Percentiles rank a stretch among this genome's conserved stretches.
Evolutionary conservation across 2,329 filamentous ascomycete species (phyloP).

Genomic region (Stagonosporopsis chrysanthemi): DNA sequence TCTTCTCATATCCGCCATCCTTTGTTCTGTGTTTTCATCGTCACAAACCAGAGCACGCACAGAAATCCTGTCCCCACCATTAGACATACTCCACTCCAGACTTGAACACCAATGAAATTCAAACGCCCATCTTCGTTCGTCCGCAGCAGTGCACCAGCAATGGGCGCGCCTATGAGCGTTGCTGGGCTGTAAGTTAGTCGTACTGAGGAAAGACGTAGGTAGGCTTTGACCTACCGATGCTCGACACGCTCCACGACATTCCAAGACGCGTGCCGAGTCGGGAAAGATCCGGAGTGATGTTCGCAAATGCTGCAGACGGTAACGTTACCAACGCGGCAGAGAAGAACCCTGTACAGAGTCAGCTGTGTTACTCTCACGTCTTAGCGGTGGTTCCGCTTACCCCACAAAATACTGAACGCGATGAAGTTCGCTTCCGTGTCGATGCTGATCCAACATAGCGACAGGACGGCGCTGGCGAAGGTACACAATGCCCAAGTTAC

Average conservation of each 20-base stretch:
- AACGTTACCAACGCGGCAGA: slow-evolving; percentile 49
- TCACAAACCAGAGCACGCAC: slow-evolving; percentile 36
- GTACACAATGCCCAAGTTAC: slow-evolving; percentile 46
- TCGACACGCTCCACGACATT: slow-evolving; percentile 49
- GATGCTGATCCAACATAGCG: slow-evolving; percentile 45
- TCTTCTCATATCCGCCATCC: slow-evolving; percentile 43
- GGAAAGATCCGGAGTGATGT: slow-evolving; percentile 47
- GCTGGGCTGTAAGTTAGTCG: slow-evolving; percentile 20
- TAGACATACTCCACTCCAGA: slow-evolving; percentile 48
- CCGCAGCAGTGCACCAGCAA: slow-evolving; percentile 44
- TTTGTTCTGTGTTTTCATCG: slow-evolving; percentile 33
- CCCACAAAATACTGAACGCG: slow-evolving; percentile 48
- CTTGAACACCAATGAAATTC: slow-evolving; percentile 43
- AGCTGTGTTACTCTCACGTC: not conserved
- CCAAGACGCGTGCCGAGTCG: slow-evolving; percentile 46
- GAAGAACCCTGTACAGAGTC: slow-evolving; percentile 40
- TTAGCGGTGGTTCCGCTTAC: slow-evolving; percentile 16
- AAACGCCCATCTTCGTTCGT: slow-evolving; percentile 28
- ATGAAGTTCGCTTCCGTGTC: slow-evolving; percentile 38
- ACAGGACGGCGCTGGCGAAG: slow-evolving; percentile 37
- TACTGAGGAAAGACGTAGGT: too few species aligned
- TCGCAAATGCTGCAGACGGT: slow-evolving; percentile 47
- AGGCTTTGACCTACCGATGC: slow-evolving; percentile 21
- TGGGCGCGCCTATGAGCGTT: slow-evolving; percentile 46
- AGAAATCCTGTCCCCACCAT: slow-evolving; percentile 40